These are phyloP conservation scores for Phaeoacremonium minimum DNA, from an alignment of 2,329 filamentous ascomycete species.

Conservation along the genomic window DNA sequence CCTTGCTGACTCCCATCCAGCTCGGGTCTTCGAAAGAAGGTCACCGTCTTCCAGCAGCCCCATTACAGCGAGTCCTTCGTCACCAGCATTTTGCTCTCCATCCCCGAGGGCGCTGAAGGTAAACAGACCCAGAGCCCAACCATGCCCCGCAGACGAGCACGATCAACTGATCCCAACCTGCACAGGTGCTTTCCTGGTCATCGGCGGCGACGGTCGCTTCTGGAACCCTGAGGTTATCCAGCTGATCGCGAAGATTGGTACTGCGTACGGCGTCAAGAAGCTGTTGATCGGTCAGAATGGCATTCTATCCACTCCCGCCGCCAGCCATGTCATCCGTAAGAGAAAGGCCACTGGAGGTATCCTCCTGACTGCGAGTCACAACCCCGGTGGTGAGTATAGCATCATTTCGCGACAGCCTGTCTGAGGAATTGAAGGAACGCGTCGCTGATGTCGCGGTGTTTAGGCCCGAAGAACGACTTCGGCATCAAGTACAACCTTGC, in stretches of 20 bases:
- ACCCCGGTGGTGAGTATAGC: slow-evolving; percentile 75
- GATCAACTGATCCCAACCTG: no score
- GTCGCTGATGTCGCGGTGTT: neutral
- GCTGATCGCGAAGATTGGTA: slow-evolving; percentile 93
- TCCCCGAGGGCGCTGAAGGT: slow-evolving; percentile 88
- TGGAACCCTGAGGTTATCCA: slow-evolving; percentile 97
- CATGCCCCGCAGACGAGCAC: no score
- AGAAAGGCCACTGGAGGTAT: slow-evolving; percentile 95
- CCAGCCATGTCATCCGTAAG: slow-evolving; percentile 93
- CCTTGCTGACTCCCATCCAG: slow-evolving; percentile 38
- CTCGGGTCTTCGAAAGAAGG: slow-evolving; percentile 97
- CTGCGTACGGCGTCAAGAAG: slow-evolving; percentile 98
- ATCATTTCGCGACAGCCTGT: neutral
- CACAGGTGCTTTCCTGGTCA: slow-evolving; percentile 76
- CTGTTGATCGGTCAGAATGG: slow-evolving; percentile 92
- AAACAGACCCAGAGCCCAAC: slow-evolving; percentile 14
- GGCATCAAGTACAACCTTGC: slow-evolving; percentile 99
- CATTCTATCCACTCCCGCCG: slow-evolving; percentile 93
- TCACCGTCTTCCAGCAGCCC: slow-evolving; percentile 91
- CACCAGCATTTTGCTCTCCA: slow-evolving; percentile 88
- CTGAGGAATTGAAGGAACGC: slow-evolving; percentile 7
- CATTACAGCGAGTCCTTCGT: slow-evolving; percentile 97
- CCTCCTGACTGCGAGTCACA: slow-evolving; percentile 94
- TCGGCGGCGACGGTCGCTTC: slow-evolving; percentile 94
- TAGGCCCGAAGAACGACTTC: slow-evolving; percentile 90